phyloP scores from a whole-genome alignment of 805 yeast genomes.

The Kockiozyma suomiensis region DNA sequence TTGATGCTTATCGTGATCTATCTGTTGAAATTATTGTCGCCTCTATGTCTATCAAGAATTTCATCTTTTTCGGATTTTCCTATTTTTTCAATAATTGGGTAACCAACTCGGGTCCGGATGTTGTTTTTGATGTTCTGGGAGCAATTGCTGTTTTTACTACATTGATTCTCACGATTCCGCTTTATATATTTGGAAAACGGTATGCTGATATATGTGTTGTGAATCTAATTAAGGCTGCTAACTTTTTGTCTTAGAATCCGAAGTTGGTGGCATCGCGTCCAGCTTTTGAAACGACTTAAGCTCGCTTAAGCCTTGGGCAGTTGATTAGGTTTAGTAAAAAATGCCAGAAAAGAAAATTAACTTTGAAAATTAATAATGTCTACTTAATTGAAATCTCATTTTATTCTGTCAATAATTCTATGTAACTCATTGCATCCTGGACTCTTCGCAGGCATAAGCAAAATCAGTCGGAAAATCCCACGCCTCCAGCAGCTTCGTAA shows the following conservation, averaged over 20 bases:
- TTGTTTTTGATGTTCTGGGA: conserved; percentile 1
- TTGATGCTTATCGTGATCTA: conserved; percentile 3
- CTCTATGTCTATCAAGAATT: not conserved
- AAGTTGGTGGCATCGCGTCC: conserved; percentile 9
- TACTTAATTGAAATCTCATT: too few relatives aligned
- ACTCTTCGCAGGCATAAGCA: not conserved
- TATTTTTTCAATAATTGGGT: conserved; percentile 7
- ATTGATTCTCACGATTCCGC: not conserved
- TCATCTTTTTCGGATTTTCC: conserved; percentile 7
- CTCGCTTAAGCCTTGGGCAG: not conserved
- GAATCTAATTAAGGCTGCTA: not conserved
- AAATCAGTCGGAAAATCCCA: conserved; percentile 5
- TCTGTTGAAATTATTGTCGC: not conserved
- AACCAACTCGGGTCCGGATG: not conserved
- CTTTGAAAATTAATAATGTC: too few relatives aligned
- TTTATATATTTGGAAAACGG: conserved; percentile 1
- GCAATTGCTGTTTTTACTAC: not conserved
- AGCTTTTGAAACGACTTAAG: not conserved
- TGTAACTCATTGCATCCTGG: not conserved
- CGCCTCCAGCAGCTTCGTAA: not conserved
- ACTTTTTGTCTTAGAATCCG: not conserved
- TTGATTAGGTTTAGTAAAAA: too few relatives aligned
- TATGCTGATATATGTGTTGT: not conserved
- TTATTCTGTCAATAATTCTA: not conserved
- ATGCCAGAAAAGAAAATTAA: too few relatives aligned